Conservation (phyloP, 1,284 basidiomycete genomes). For the Moniliophthora roreri region DNA sequence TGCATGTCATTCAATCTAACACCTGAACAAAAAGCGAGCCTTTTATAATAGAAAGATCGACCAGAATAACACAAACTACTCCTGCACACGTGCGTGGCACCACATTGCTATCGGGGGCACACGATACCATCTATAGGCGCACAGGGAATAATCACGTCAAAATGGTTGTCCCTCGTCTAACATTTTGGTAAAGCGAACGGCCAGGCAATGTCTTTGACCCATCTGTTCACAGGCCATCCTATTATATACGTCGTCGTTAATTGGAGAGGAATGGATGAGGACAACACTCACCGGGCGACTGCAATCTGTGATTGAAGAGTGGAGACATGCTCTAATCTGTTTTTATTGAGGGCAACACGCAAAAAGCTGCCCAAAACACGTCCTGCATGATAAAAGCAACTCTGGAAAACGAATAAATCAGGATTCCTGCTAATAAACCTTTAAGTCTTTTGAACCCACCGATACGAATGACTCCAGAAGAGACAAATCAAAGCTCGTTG, state of each 20-base stretch:
- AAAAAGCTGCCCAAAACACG: conserved; percentile 65
- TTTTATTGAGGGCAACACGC: conserved; percentile 54
- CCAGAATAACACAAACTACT: too few relatives aligned
- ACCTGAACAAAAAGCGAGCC: too few relatives aligned
- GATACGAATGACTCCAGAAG: conserved; percentile 62
- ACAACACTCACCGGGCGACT: conserved; percentile 55
- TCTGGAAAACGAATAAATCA: too few relatives aligned
- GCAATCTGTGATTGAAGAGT: conserved; percentile 61
- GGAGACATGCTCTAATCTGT: conserved; percentile 49
- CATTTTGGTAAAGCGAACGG: conserved; percentile 65
- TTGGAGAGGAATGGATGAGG: not conserved
- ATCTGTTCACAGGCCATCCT: conserved; percentile 62
- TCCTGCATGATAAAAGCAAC: conserved; percentile 46
- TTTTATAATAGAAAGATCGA: too few relatives aligned
- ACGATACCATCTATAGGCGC: too few relatives aligned
- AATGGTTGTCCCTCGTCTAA: conserved; percentile 54
- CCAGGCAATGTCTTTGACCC: conserved; percentile 64
- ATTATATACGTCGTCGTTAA: conserved; percentile 10
- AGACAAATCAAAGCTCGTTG: conserved; percentile 70
- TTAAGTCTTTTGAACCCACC: too few relatives aligned
- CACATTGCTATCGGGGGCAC: too few relatives aligned
- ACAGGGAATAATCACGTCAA: too few relatives aligned
- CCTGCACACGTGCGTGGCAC: too few relatives aligned
- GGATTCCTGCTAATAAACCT: too few relatives aligned
- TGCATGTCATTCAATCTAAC: too few relatives aligned